Evolutionary conservation across 1,284 basidiomycete genomes (phyloP).

Genomic region (Sporisorium scitamineum): DNA sequence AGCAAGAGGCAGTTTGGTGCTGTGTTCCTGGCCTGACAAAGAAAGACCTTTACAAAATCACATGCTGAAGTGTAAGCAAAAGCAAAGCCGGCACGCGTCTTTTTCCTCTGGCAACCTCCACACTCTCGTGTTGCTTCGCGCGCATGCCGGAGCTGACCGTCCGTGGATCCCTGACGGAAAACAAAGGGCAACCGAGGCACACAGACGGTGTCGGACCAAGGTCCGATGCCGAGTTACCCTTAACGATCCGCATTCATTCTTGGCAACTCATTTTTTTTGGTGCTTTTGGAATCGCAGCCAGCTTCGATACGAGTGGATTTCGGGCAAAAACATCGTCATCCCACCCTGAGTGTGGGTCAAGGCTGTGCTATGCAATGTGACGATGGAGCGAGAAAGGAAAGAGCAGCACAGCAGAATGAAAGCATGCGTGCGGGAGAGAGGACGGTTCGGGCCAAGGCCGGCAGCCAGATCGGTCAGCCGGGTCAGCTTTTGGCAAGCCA

Average conservation of each 20-base stretch:
- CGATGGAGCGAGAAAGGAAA: background rate
- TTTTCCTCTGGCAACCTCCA: background rate
- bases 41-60: background rate
- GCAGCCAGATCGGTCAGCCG: background rate
- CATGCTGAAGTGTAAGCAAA: background rate
- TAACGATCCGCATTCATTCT: slow-evolving; percentile 6
- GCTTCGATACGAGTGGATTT: background rate
- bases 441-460: background rate
- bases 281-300: background rate
- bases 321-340: background rate
- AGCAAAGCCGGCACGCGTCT: slow-evolving; percentile 1
- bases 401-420: background rate
- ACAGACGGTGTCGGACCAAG: background rate
- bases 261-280: background rate
- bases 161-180: slow-evolving; percentile 5
- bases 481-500: background rate
- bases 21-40: background rate
- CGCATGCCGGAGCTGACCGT: slow-evolving; percentile 8
- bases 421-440: background rate
- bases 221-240: slow-evolving; percentile 2
- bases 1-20: too few relatives aligned
- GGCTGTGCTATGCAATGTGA: slow-evolving; percentile 3
- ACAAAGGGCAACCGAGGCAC: background rate
- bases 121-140: background rate
- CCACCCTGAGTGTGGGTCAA: background rate